Evolutionary conservation across 2,329 filamentous ascomycete genomes (phyloP), one percentile per base, ranked within the genome.

Genomic region (Fusarium citri): DNA sequence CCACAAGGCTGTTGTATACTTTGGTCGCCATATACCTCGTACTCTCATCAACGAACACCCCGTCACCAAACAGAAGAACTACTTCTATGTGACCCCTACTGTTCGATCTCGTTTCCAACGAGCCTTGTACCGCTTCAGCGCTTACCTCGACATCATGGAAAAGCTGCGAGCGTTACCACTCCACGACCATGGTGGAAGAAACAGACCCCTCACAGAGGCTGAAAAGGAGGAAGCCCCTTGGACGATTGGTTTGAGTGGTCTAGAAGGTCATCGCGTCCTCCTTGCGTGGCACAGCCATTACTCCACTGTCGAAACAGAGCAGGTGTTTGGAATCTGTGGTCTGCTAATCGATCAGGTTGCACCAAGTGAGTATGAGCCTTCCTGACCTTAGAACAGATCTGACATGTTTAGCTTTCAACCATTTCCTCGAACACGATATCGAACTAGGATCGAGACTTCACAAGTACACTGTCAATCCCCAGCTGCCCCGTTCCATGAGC

Each of bases 381-480:
- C 16, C 5, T 6, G 5, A 2, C 1, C 8, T 20, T 3, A 4
- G 16, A n/a, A 23, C 8, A 8, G 10, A 9, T 10, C 31, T 62
- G 10, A 61, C 26, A 10, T 1, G 20, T 30, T 2, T n/a, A 69
- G 66, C 18, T 12, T 56, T 58, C 55, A 61, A 69, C 23, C 8
- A 30, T 5, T 66, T 66, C 20, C 43, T 69, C 10, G 31, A 69
- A n/a, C 28, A 54, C 1, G 66, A 66, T 18, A 46, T 69, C 22
- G 34, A 41, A 16, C 10, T 66, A 8, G 66, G 66, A 5, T 16
- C 20, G 5, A 8, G 51, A 9, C 4, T 69, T 5, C 55, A 47
- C 6, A 25, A 18, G 25, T 68, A 67, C 30, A 56, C 59, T 20
- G 31, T 12, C 14, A 3, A 34, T 6, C 28, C 49, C 6, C 3